phyloP scores from a whole-genome alignment of 306 rosid species.

The Potentilla sterilis region DNA sequence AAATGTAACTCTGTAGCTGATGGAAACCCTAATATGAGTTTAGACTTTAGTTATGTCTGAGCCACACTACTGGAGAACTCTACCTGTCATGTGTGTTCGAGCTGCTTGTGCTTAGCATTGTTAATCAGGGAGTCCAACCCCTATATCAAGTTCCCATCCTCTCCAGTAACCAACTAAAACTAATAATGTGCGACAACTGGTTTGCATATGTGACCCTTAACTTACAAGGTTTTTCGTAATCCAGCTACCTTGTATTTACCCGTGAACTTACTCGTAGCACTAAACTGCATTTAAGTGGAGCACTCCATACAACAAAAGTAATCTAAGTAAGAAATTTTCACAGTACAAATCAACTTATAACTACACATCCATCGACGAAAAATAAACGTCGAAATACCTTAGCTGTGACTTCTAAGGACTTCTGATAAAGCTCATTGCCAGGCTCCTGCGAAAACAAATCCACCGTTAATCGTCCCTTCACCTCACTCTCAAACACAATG shows the following conservation, averaged over 20 bases:
- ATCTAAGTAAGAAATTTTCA: neutral
- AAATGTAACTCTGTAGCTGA: neutral
- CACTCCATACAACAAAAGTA: neutral
- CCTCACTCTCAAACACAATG: neutral
- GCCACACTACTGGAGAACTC: neutral
- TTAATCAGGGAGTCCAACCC: neutral
- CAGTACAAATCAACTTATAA: neutral
- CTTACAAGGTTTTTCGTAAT: neutral
- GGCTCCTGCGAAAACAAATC: constrained; percentile 61
- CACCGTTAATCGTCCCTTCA: constrained; percentile 17
- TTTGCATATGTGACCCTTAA: neutral
- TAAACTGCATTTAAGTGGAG: neutral
- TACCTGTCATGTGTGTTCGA: neutral
- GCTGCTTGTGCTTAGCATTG: neutral
- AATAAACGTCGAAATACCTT: constrained; percentile 38
- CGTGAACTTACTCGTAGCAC: neutral
- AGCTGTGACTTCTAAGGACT: constrained; percentile 62
- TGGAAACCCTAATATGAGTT: neutral
- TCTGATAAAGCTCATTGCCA: constrained; percentile 58
- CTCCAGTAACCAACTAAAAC: neutral
- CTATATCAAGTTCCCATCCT: neutral
- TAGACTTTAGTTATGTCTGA: neutral
- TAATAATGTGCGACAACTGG: neutral
- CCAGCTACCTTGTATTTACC: neutral
- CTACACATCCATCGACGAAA: neutral